Percentiles rank a stretch among this genome's conserved stretches.
phyloP scores from a whole-genome alignment of 352 stramenopile genomes.

The Phytophthora pistaciae region DNA sequence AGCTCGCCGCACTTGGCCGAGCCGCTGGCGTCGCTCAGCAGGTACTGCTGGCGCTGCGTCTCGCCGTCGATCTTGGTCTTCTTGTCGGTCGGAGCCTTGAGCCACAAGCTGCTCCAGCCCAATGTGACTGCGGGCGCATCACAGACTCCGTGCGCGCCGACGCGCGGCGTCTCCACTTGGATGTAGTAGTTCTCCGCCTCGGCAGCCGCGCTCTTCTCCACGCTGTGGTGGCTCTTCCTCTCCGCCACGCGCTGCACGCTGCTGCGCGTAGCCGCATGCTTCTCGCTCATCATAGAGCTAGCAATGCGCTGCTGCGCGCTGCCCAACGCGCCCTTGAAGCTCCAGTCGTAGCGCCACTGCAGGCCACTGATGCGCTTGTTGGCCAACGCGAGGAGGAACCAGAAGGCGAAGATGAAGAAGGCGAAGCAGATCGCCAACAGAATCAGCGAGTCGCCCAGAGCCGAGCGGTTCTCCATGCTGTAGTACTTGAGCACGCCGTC shows the following conservation, averaged over 20 bases:
- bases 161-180: slow-evolving; percentile 40
- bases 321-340: slow-evolving; percentile 25
- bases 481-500: slow-evolving; percentile 57
- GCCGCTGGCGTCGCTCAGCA: slow-evolving; percentile 41
- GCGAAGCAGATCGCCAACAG: slow-evolving; percentile 46
- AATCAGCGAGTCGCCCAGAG: slow-evolving; percentile 42
- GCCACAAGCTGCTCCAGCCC: slow-evolving; percentile 41
- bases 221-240: slow-evolving; percentile 21
- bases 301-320: slow-evolving; percentile 15
- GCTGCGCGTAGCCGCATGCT: slow-evolving; percentile 6
- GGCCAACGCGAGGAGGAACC: slow-evolving; percentile 34
- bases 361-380: slow-evolving; percentile 33
- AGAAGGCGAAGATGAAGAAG: slow-evolving; percentile 48
- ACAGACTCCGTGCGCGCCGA: slow-evolving; percentile 10
- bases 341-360: slow-evolving; percentile 45
- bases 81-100: slow-evolving; percentile 22
- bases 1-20: slow-evolving; percentile 39
- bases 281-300: slow-evolving; percentile 15
- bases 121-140: slow-evolving; percentile 31
- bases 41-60: slow-evolving; percentile 8
- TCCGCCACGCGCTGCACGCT: slow-evolving; percentile 12
- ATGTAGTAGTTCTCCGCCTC: slow-evolving; percentile 45
- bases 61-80: slow-evolving; percentile 9
- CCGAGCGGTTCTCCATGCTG: slow-evolving; percentile 49
- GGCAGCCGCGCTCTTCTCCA: slow-evolving; percentile 1